Base-by-base conservation (phyloP, 2,329 filamentous ascomycete species). In the Periconia sp. region DNA sequence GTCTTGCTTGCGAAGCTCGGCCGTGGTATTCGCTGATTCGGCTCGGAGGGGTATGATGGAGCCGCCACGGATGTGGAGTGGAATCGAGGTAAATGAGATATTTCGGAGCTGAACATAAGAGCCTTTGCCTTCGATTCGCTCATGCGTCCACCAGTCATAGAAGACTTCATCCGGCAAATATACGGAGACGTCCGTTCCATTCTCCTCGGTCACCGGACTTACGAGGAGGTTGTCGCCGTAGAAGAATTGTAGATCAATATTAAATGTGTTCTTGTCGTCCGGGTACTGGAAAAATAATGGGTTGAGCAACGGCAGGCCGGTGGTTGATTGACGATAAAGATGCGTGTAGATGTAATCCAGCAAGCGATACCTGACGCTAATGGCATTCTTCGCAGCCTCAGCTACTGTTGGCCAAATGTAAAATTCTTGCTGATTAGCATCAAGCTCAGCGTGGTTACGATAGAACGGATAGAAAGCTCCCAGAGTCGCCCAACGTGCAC, bases 291-390 rank as follows among this genome's bases (percentile, higher is more conserved):
- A 92, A 69, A 87, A 89, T 43, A 90, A 65, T 0, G 88, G 87
- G 52, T 82, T 83, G 18, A 89, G 68, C 33, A 83, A 71, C 0
- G 88, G 86, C 3, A 78, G 77, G 21, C 88, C 88, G 22, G 80
- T 79, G 13, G 73, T 54, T 18, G 76, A 78, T 65, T 88, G 80
- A 37, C 72, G 69, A 58, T 84, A 74, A 61, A 89, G 76, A 1
- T 84, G 81, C 1, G 87, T 91, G 74, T 91, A 91, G 48, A 89
- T 77, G 70, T 91, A 91, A 59, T 90, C 87, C 4, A 92, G 76
- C 12, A 92, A 73, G 11, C 81, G 77, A 72, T 91, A 92, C 12
- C 88, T 79, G 34, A 86, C 84, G 19, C 79, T 78, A 55, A 91
- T 89, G 13, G 82, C 85, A 36, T 81, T 85, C 41, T 77, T 78